These are phyloP conservation scores for Pythium aquatile DNA, from an alignment of 352 stramenopile species.

Conservation along the genomic window DNA sequence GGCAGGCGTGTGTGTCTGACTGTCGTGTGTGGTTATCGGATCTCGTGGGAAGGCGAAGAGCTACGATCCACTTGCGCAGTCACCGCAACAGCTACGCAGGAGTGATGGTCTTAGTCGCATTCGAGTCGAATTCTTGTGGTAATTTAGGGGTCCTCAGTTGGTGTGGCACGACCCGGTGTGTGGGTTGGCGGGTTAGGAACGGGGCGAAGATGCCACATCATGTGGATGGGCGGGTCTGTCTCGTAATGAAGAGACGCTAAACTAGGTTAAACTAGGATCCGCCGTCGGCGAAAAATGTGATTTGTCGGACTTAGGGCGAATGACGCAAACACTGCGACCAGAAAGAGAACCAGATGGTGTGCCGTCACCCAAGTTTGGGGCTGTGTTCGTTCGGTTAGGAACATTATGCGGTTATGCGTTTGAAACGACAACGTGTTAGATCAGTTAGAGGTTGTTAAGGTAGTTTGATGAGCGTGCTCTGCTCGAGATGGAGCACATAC, in stretches of 20 bases:
- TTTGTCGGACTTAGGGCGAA: background rate
- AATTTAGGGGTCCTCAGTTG: background rate
- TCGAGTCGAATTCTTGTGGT: slow-evolving; percentile 4
- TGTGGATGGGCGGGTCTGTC: slow-evolving; percentile 1
- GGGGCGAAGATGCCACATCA: background rate
- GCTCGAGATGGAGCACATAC: slow-evolving; percentile 71
- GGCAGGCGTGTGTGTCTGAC: no score
- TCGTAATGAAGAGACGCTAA: background rate
- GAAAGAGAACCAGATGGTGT: slow-evolving; percentile 18
- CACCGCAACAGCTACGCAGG: background rate
- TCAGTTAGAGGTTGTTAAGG: slow-evolving; percentile 26
- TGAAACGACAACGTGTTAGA: background rate
- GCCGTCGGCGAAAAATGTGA: background rate
- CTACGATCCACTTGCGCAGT: slow-evolving; percentile 6
- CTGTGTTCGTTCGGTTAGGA: slow-evolving; percentile 3
- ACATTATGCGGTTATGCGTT: background rate
- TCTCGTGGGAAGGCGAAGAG: background rate
- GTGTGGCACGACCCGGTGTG: slow-evolving; percentile 3
- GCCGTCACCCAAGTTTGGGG: slow-evolving; percentile 4
- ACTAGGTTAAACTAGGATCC: slow-evolving; percentile 15
- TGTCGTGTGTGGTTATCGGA: background rate
- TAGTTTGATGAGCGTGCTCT: slow-evolving; percentile 65
- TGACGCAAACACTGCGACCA: slow-evolving; percentile 16
- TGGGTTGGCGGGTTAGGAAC: background rate
- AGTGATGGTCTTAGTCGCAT: background rate